Percentiles rank a stretch among this genome's conserved stretches.
These are phyloP conservation scores for Emmonsiellopsis sp. DNA, from an alignment of 2,329 filamentous ascomycete species.

Conservation along the genomic window DNA sequence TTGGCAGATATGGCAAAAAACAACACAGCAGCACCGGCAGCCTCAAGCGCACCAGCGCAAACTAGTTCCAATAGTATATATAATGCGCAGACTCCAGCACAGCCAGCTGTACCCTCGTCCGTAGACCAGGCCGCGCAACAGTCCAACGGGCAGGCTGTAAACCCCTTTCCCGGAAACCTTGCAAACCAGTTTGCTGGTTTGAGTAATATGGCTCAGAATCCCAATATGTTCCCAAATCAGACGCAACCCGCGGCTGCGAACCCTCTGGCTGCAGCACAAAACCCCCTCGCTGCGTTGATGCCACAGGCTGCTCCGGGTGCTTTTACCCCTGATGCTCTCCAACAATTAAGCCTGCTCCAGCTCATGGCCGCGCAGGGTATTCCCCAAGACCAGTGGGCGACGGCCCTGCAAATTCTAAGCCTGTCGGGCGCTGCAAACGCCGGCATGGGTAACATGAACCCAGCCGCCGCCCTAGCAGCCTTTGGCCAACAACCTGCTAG, in stretches of 20 bases:
- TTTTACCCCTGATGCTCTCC: slow-evolving; percentile 42
- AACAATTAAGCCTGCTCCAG: slow-evolving; percentile 67
- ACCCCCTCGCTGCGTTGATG: slow-evolving; percentile 34
- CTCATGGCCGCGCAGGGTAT: slow-evolving; percentile 66
- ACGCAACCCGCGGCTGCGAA: slow-evolving; percentile 29
- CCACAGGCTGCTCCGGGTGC: slow-evolving; percentile 29
- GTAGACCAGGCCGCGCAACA: slow-evolving; percentile 36
- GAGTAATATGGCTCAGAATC: slow-evolving; percentile 30
- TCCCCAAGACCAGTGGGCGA: slow-evolving; percentile 64
- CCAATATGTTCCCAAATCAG: slow-evolving; percentile 27
- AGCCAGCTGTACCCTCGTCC: slow-evolving; percentile 31
- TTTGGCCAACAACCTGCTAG: slow-evolving; percentile 12
- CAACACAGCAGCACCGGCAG: slow-evolving; percentile 46
- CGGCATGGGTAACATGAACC: slow-evolving; percentile 23
- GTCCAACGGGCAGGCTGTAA: slow-evolving; percentile 37
- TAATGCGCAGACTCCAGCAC: slow-evolving; percentile 36
- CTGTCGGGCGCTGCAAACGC: slow-evolving; percentile 24
- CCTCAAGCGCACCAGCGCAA: slow-evolving; percentile 23
- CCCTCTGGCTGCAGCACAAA: slow-evolving; percentile 28
- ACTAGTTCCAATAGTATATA: slow-evolving; percentile 41
- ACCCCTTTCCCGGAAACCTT: slow-evolving; percentile 40
- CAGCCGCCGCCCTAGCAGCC: slow-evolving; percentile 38
- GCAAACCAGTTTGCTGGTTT: slow-evolving; percentile 40
- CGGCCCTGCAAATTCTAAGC: slow-evolving; percentile 44
- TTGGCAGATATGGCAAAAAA: slow-evolving; percentile 73